These are phyloP conservation scores for bread wheat (Triticum aestivum) DNA, from an alignment of 176 grass and related monocot genomes.

Conservation along the genomic window IWGSC_CS_RefSeq_v2.1 NC_057808.1:438083633-438084132, in stretches of 20 bases:
- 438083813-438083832: slow-evolving; percentile 35
- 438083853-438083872: slow-evolving; percentile 26
- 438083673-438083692: slow-evolving; percentile 35
- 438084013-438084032: slow-evolving; percentile 12
- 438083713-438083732: slow-evolving; percentile 48
- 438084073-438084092: not conserved
- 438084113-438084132: not conserved
- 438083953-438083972: slow-evolving; percentile 10
- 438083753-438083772: slow-evolving; percentile 1
- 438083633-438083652: not conserved
- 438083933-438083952: slow-evolving; percentile 34
- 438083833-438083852: not conserved
- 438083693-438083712: slow-evolving; percentile 62
- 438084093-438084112: not conserved
- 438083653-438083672: not conserved
- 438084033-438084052: not conserved
- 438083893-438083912: slow-evolving; percentile 7
- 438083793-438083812: not conserved
- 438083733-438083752: slow-evolving; percentile 49
- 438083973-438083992: not conserved
- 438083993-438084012: not conserved
- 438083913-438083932: slow-evolving; percentile 37
- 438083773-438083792: slow-evolving; percentile 6
- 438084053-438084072: not conserved
- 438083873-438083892: not conserved